Conservation (phyloP, 805 yeast species). For the Yarrowia porcina region DNA sequence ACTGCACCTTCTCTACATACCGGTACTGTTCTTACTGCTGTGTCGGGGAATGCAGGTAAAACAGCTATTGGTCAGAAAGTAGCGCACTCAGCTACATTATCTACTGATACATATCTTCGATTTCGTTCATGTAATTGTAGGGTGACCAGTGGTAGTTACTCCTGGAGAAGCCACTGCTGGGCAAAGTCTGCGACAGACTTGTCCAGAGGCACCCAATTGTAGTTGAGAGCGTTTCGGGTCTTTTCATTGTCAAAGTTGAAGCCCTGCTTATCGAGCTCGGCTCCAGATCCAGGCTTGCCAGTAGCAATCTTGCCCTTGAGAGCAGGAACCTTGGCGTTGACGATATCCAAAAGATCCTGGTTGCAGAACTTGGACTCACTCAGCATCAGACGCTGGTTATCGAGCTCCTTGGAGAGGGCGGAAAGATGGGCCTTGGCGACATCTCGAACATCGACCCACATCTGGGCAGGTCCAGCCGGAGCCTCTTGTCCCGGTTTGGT, state of each 20-base stretch:
- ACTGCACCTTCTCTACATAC: too few relatives aligned
- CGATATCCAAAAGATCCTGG: constrained; percentile 28
- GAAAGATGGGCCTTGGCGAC: constrained; percentile 55
- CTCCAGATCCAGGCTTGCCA: not conserved
- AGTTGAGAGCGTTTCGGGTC: not conserved
- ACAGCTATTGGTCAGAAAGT: too few relatives aligned
- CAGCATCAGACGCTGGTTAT: constrained; percentile 33
- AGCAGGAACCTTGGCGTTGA: constrained; percentile 21
- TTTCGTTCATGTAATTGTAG: too few relatives aligned
- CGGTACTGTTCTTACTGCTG: too few relatives aligned
- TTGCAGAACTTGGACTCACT: constrained; percentile 29
- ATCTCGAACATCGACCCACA: constrained; percentile 55
- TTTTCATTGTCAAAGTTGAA: not conserved
- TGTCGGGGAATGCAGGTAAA: too few relatives aligned
- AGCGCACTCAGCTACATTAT: too few relatives aligned
- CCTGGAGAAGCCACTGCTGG: not conserved
- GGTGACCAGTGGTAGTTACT: too few relatives aligned
- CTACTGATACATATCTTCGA: too few relatives aligned
- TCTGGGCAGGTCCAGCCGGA: constrained; percentile 29
- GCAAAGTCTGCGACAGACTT: not conserved
- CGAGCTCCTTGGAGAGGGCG: constrained; percentile 41
- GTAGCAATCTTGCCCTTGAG: constrained; percentile 7
- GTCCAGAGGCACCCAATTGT: not conserved
- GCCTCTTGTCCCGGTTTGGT: not conserved
- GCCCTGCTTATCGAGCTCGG: not conserved